Conservation (phyloP, 768 basidiomycete genomes). For the Cyathus striatus region DNA sequence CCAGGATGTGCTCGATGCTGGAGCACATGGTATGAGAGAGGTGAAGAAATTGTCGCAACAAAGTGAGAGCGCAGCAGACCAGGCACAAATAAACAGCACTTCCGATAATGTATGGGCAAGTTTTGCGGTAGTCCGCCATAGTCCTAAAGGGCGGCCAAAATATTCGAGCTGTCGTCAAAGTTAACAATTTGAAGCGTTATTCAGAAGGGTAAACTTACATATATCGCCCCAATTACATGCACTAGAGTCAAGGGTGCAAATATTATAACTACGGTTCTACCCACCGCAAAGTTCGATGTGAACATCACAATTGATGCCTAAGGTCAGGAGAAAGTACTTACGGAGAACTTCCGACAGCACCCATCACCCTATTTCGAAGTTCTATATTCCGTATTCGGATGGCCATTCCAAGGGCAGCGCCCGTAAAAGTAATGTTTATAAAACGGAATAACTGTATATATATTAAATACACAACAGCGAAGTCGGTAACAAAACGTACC, state of each 20-base stretch:
- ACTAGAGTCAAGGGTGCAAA: conserved; percentile 79
- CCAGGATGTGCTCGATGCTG: conserved; percentile 58
- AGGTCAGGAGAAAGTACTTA: conserved; percentile 26
- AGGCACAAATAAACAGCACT: conserved; percentile 89
- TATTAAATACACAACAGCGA: conserved; percentile 7
- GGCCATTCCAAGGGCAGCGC: conserved; percentile 74
- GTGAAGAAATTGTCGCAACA: conserved; percentile 93
- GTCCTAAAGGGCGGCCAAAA: conserved; percentile 86
- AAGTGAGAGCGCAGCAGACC: conserved; percentile 86
- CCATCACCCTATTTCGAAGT: conserved; percentile 42
- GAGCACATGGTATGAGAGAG: conserved; percentile 73
- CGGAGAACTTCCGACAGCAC: conserved; percentile 81
- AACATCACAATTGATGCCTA: conserved; percentile 1
- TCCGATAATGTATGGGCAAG: conserved; percentile 84
- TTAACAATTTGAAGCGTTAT: too few species aligned
- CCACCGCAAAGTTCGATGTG: too few species aligned
- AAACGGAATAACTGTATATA: conserved; percentile 69
- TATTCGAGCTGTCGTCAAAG: conserved; percentile 85
- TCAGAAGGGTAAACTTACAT: conserved; percentile 50
- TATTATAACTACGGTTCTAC: conserved; percentile 76
- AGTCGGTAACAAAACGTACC: conserved; percentile 35
- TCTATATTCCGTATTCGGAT: conserved; percentile 68
- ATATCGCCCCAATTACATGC: conserved; percentile 83
- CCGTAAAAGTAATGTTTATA: conserved; percentile 79
- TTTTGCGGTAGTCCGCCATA: conserved; percentile 87